Base-by-base conservation (phyloP, 1,139 yeast genomes). In the Pichia sp. region DNA sequence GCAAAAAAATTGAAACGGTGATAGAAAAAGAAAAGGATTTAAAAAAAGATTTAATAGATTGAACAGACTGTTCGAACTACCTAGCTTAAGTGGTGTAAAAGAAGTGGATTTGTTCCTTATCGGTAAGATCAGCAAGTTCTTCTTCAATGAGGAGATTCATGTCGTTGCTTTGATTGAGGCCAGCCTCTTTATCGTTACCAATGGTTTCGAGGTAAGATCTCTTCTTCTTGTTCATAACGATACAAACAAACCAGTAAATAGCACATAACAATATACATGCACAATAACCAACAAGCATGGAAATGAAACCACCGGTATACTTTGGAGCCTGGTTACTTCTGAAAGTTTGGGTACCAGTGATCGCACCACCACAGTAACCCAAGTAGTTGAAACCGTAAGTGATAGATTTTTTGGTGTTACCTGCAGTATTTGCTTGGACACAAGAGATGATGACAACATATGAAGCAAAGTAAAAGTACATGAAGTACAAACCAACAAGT, bases 341-440 rank as follows among this genome's bases (percentile, higher is more conserved):
- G 52, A 78, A 80, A 31, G 80, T 67, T 52, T 78, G 85, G 3
- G 88, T 86, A 0, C 88, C 88, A 32, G 75, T 65, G 34, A 79
- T 62, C 46, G 79, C 79, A 24, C 91, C 85, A 22, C 72, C 69
- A 45, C 81, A 74, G 51, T 24, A 24, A 24, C 27, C 27, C 14
- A 24, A 17, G 15, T 24, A 24, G 11, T 24, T 24, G 11, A 74
- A 52, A 2, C 80, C 80, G 51, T 70, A 75, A 27, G 72, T 68
- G 10, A 75, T 69, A 29, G 72, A 33, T 34, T 46, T 49, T 30
- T 49, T 49, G 11, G 53, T 42, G 34, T 40, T 33, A 13, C 88
- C 88, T 3, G 84, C 78, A 9, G 74, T 70, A 50, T 80, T 80
- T 3, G 60, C 51, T 24, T 24, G 27, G 15, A 24, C 27, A 24